Base-by-base conservation (phyloP, 2,329 filamentous ascomycete species). In the Cercospora zeae-maydis region DNA sequence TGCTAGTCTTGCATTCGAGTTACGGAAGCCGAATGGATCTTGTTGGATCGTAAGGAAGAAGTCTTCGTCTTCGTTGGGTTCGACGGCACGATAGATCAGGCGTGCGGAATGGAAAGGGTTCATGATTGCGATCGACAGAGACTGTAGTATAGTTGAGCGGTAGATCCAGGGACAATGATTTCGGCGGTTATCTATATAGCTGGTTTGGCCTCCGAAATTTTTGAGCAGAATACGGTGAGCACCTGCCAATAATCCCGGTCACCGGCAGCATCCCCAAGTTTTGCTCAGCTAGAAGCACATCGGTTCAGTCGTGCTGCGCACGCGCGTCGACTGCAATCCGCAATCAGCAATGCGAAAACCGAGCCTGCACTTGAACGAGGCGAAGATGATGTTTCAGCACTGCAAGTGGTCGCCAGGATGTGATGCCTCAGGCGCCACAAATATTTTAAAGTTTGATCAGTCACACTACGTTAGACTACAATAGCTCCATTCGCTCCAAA, bases 41-140 rank as follows among this genome's bases (percentile, higher is more conserved):
- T 66, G 57, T 10, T 65, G 52, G 14, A 70, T 49, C 2, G 39
- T 51, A 3, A 62, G 45, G 52, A 71, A 66, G 71, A 75, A 67
- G 33, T 75, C 72, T 56, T 74, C 71, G 11, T 72, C 68, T 13
- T 71, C 73, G 33, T 61, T 47, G 2, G 65, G 64, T 19, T 71
- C 70, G 11, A 77, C 68, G n/a, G 75, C 76, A 10, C 77, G 75
- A 67, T 79, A 80, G 53, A 76, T 61, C 1, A 80, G 75, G 6
- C 76, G 73, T 19, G 69, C 60, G 1, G 78, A 78, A 59, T 66
- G 67, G 66, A 78, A 79, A 3, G 73, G 70, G 51, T 75, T 16
- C 13, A 34, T 27, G 10, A n/a, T 57, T 8, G 54, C 21, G 65
- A 69, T 51, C 13, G 9, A 9, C 8, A 39, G 36, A 27, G 4